phyloP scores from a whole-genome alignment of 257 asterid genomes.

The Penstemon newberryi region DNA sequence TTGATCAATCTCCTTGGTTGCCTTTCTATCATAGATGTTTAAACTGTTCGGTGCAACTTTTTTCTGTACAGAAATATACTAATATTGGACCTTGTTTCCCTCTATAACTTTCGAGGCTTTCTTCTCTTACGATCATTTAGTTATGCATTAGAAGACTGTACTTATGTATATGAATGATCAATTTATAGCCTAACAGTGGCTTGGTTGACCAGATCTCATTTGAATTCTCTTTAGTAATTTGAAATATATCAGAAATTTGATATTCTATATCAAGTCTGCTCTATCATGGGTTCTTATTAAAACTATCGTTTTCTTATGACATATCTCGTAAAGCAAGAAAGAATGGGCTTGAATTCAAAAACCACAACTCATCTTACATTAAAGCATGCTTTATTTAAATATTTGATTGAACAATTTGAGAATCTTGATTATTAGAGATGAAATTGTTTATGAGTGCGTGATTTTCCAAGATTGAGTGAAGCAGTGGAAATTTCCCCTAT shows the following conservation, averaged over 20 bases:
- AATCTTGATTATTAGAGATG: background rate
- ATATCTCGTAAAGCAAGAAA: constrained; percentile 13
- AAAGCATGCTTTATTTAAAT: background rate
- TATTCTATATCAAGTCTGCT: background rate
- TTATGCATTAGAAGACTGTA: background rate
- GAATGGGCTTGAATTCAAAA: too few relatives aligned
- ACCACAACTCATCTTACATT: background rate
- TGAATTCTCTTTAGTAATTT: background rate
- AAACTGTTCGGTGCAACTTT: background rate
- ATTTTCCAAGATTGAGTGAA: too few relatives aligned
- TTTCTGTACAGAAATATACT: background rate
- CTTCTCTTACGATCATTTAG: background rate
- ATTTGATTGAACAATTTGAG: background rate
- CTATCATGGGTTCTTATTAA: background rate
- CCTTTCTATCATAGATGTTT: background rate
- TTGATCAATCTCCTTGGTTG: background rate
- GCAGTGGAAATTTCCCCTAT: too few relatives aligned
- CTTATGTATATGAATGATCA: constrained; percentile 1
- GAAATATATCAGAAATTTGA: background rate
- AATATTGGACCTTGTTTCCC: background rate
- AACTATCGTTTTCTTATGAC: constrained; percentile 4
- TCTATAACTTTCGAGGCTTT: background rate
- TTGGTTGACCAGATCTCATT: background rate
- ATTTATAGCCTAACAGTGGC: constrained; percentile 11
- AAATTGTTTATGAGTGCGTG: background rate